A percentile compares a stretch with the other conserved stretches of the same genome.
Conservation (phyloP, 805 yeast genomes). For the Debaryomyces prosopidis region DNA sequence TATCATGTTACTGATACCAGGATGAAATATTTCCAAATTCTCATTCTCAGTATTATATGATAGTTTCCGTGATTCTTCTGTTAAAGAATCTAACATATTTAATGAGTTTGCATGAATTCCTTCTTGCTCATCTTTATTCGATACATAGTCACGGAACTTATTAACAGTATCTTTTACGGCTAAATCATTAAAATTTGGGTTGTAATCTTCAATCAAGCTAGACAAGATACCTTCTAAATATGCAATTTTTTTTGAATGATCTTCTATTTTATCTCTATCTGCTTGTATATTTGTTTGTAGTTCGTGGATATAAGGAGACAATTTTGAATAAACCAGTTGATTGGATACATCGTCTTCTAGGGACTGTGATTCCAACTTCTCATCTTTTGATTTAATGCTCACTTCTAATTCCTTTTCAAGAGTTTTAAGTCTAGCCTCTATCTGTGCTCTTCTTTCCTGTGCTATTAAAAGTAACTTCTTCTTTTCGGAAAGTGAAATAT, state of each 20-base stretch:
- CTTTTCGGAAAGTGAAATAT: constrained; percentile 29
- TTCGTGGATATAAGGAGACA: constrained; percentile 15
- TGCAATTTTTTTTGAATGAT: constrained; percentile 17
- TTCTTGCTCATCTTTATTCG: constrained; percentile 31
- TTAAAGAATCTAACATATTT: constrained; percentile 21
- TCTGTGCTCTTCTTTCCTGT: background rate
- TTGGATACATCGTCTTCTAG: constrained; percentile 6
- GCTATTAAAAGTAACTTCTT: constrained; percentile 24
- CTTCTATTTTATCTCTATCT: constrained; percentile 10
- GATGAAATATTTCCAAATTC: constrained; percentile 7
- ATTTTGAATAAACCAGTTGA: constrained; percentile 14
- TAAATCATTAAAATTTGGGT: constrained; percentile 81
- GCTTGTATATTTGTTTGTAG: constrained; percentile 8
- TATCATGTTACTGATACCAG: constrained; percentile 23
- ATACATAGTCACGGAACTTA: constrained; percentile 48
- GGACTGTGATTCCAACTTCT: background rate
- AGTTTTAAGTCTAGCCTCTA: background rate
- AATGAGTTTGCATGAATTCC: constrained; percentile 8
- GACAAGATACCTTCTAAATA: constrained; percentile 49
- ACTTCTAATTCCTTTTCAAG: constrained; percentile 8
- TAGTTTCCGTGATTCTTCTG: constrained; percentile 13
- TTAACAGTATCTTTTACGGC: constrained; percentile 78
- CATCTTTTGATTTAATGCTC: constrained; percentile 3
- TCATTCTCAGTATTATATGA: background rate
- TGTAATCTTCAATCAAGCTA: constrained; percentile 58